phyloP scores from a whole-genome alignment of 2,329 filamentous ascomycete species.

The Hypoxylon sp. region DNA sequence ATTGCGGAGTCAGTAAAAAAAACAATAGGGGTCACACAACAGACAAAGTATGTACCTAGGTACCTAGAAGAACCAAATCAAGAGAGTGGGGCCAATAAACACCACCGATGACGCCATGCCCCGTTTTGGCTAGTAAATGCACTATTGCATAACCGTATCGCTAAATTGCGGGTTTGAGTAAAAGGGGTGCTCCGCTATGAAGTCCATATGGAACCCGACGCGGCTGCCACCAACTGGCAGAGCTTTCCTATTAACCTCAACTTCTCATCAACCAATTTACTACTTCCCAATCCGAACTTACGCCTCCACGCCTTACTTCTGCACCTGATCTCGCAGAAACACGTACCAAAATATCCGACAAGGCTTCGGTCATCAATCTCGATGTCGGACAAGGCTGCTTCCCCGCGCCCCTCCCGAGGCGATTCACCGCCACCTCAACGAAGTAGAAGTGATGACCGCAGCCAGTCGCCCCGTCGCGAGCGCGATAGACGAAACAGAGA shows the following conservation, averaged over 20 bases:
- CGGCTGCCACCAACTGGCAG: background rate
- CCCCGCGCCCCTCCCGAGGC: conserved; percentile 42
- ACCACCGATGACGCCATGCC: no score
- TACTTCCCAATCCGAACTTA: conserved; percentile 3
- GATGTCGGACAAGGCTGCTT: conserved; percentile 49
- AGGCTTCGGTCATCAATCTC: background rate
- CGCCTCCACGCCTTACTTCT: background rate
- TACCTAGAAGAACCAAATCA: no score
- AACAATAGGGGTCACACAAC: no score
- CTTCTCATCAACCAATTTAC: background rate
- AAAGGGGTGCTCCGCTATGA: no score
- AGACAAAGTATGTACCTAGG: no score
- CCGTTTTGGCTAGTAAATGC: no score
- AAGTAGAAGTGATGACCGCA: conserved; percentile 48
- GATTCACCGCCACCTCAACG: conserved; percentile 49
- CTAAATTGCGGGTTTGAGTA: no score
- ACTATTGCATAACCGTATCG: no score
- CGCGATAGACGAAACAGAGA: conserved; percentile 42
- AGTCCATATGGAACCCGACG: background rate
- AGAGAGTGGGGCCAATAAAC: no score
- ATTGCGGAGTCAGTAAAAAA: no score
- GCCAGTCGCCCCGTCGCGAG: conserved; percentile 50
- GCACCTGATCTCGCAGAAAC: background rate
- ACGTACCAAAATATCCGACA: conserved; percentile 4
- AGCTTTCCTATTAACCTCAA: background rate